Base-by-base conservation (phyloP, 2,329 filamentous ascomycete species). In the Helotiales sp. region DNA sequence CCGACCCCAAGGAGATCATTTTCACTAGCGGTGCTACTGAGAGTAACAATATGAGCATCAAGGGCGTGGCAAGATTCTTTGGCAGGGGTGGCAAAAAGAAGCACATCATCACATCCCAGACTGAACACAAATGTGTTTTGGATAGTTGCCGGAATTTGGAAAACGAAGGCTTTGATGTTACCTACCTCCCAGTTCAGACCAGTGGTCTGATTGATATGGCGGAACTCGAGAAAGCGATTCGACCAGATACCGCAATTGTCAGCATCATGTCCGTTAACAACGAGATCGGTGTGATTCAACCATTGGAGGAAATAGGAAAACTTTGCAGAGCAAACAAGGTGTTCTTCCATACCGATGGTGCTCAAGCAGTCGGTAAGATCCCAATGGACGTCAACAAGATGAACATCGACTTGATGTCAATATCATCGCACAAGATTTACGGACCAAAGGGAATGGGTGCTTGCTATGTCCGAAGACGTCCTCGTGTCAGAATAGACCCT, bases 211-310 rank as follows among this genome's bases (percentile, higher is more conserved):
- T 99, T 75, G 87, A 91, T 72, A 87, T 99, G 83, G 86, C 91
- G 49, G 88, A 96, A 73, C 87, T 99, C 32, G 91, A 96, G 81
- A 91, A 89, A 24, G 93, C 95, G 26, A 96, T 99, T 70, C 89
- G 92, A 68, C 94, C 94, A 0, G 94, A 98, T 68, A 99, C 96
- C 15, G 90, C 89, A 50, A 83, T 99, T 32, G 94, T 98, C 80
- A 97, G 94, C 77, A 92, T 99, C 80, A 99, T 99, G 96, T 90
- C 96, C 0, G 96, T 99, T 76, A 99, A 99, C 84, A 99, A 99
- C 80, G 96, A 99, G 82, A 98, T 99, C 75, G 96, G 96, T 77
- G 96, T 99, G n/a, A 96, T 99, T 66, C 96, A 99, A 80, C 96
- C 96, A 0, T 82, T 99, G 66, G 92, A 93, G 74, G 89, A 97